phyloP scores from a whole-genome alignment of 805 yeast species.

The Sugiyamaella marilandica region DNA sequence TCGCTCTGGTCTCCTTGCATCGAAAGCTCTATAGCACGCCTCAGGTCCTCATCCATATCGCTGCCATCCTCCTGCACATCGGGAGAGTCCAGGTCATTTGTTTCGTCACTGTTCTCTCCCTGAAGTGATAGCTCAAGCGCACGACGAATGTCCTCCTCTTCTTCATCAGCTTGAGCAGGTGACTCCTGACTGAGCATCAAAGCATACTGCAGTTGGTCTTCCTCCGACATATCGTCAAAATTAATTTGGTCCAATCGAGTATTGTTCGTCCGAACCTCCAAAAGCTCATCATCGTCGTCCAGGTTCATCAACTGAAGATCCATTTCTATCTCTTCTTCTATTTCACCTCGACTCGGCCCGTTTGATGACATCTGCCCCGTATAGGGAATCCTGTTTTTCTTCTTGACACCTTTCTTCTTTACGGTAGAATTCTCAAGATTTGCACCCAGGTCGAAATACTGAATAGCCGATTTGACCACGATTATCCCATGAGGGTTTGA shows the following conservation, averaged over 20 bases:
- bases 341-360: constrained; percentile 13
- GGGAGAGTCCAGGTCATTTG: neutral
- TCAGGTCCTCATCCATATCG: constrained; percentile 23
- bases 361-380: neutral
- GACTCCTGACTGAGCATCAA: constrained; percentile 28
- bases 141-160: constrained; percentile 15
- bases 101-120: neutral
- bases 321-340: constrained; percentile 23
- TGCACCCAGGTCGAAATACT: constrained; percentile 30
- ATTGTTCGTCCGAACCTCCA: constrained; percentile 17
- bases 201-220: constrained; percentile 32
- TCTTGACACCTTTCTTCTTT: constrained; percentile 22
- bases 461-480: constrained; percentile 25
- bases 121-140: constrained; percentile 14
- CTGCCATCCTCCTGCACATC: constrained; percentile 1
- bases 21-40: constrained; percentile 19
- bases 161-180: constrained; percentile 2
- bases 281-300: constrained; percentile 21
- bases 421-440: constrained; percentile 16
- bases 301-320: constrained; percentile 22
- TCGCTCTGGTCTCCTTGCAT: constrained; percentile 4
- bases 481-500: constrained; percentile 27
- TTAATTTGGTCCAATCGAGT: constrained; percentile 2
- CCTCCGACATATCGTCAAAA: constrained; percentile 25
- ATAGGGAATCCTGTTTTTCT: constrained; percentile 14